Evolutionary conservation across 495 filamentous ascomycete species (phyloP).

Genomic region (Lasiosphaeriaceae sp.): DNA sequence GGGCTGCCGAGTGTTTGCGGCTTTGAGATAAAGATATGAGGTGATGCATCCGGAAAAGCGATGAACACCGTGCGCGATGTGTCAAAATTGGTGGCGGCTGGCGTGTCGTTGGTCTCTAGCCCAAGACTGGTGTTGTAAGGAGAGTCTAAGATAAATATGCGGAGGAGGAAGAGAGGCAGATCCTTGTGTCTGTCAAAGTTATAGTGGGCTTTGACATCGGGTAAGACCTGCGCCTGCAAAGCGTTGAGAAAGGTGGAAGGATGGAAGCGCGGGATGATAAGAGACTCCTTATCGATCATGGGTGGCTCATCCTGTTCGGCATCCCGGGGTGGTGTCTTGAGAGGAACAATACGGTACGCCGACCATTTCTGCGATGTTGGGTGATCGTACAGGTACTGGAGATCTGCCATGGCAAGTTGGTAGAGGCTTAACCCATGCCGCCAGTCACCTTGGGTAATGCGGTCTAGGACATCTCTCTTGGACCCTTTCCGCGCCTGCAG

Average conservation of each 20-base stretch:
- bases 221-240: constrained; percentile 66
- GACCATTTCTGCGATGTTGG: constrained; percentile 70
- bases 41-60: constrained; percentile 73
- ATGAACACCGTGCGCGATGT: constrained; percentile 66
- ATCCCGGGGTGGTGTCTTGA: constrained; percentile 32
- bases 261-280: constrained; percentile 67
- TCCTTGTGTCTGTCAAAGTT: constrained; percentile 61
- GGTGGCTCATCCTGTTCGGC: constrained; percentile 23
- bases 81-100: constrained; percentile 39
- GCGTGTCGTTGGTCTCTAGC: constrained; percentile 25
- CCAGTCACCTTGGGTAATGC: constrained; percentile 80
- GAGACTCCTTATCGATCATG: constrained; percentile 37
- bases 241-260: constrained; percentile 67
- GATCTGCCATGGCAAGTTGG: constrained; percentile 76
- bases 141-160: constrained; percentile 69
- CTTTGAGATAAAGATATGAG: constrained; percentile 68
- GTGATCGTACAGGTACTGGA: constrained; percentile 75
- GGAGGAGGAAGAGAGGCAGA: constrained; percentile 64
- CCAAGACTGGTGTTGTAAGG: constrained; percentile 58
- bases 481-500: constrained; percentile 57
- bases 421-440: constrained; percentile 69
- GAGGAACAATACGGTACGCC: constrained; percentile 55
- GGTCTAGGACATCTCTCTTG: constrained; percentile 70
- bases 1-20: constrained; percentile 29
- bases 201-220: constrained; percentile 77